Percentiles rank a stretch among this genome's conserved stretches.
Evolutionary conservation across 2,329 filamentous ascomycete species (phyloP).

Genomic region (Cladosporium oxysporum): DNA sequence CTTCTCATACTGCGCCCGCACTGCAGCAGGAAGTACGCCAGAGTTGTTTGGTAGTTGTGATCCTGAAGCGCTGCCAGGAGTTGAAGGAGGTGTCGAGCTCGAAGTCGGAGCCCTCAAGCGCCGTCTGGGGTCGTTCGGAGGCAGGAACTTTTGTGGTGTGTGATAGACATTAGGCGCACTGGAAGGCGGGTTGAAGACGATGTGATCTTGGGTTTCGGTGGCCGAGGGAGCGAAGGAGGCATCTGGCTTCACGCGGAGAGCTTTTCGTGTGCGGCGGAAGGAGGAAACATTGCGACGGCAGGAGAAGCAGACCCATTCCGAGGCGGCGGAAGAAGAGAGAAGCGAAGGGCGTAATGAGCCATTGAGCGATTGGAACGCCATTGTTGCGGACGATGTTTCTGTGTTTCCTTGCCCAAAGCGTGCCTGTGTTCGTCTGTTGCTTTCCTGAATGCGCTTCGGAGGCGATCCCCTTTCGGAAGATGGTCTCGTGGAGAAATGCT

Average conservation of each 20-base stretch:
- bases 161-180: conserved; percentile 64
- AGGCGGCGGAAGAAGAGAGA: conserved; percentile 24
- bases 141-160: conserved; percentile 66
- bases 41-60: conserved; percentile 27
- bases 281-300: conserved; percentile 47
- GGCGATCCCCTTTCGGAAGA: neutral
- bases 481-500: neutral
- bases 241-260: conserved; percentile 47
- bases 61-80: conserved; percentile 24
- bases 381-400: conserved; percentile 14
- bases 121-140: conserved; percentile 57
- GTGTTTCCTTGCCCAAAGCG: neutral
- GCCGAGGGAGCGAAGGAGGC: conserved; percentile 43
- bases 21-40: conserved; percentile 47
- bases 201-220: conserved; percentile 50
- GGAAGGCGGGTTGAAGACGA: conserved; percentile 68
- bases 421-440: neutral
- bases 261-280: conserved; percentile 49
- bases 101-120: conserved; percentile 39
- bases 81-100: conserved; percentile 30
- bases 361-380: conserved; percentile 19
- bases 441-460: neutral
- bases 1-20: conserved; percentile 56
- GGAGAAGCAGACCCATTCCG: conserved; percentile 32
- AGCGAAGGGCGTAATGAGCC: conserved; percentile 27